Evolutionary conservation across 192 early-diverging fungal species (phyloP), one percentile per base, ranked within the genome.

Genomic region (Coemansia nantahalensis): DNA sequence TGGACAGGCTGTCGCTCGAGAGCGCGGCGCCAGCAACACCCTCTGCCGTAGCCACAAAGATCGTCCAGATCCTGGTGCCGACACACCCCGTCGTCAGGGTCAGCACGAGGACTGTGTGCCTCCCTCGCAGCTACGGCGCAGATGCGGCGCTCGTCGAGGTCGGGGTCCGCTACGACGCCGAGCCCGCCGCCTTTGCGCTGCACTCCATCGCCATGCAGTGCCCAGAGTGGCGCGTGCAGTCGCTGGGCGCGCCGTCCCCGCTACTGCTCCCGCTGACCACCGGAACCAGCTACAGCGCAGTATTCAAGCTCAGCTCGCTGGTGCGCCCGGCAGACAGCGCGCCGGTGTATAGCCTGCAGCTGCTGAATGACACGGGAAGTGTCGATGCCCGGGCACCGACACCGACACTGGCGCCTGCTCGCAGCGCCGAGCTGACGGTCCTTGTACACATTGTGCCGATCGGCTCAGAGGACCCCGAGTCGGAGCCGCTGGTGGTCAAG

Each of bases 1-100:
- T 41, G 32, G 36, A 18, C 22, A 17, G 24, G 18, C 24, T 32
- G 28, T 21, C 39, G 17, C 21, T 50, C n/a, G 36, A 42, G 15
- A 7, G 22, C 16, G 21, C 33, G 5, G 22, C n/a, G 18, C 0
- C 13, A 3, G 33, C 34, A 15, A 5, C 46, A 6, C 21, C 15
- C 9, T 43, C 22, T 26, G 31, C 32, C 13, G 16, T 35, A 31
- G 51, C 7, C 51, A 3, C 46, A 33, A 4, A 41, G 59, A 16
- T 48, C 59, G 53, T 74, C 24, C 71, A 74, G 48, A 65, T 59
- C 4, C 43, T 74, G 36, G 55, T 74, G 11, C 23, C 40, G 7
- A 63, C 71, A 10, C 45, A 46, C 3, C 59, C 63, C n/a, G 37
- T 62, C 3, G 59, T 55, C 6, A 39, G 41, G n/a, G 48, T 59